Evolutionary conservation across 2,329 filamentous ascomycete species (phyloP).

Genomic region (Thielaviopsis ethacetica): DNA sequence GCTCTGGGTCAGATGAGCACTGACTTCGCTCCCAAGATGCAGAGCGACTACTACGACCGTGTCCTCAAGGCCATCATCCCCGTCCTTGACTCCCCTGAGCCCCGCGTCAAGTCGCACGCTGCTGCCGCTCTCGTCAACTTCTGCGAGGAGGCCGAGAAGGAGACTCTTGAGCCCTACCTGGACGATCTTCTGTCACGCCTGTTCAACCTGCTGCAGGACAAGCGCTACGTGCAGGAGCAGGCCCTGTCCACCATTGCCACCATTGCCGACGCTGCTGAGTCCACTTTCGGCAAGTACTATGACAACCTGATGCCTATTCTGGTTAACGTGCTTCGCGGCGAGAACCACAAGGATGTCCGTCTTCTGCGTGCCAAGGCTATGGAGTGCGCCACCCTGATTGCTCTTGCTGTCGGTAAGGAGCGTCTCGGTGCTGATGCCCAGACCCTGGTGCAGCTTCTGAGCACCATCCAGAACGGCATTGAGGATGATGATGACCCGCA

Average conservation of each 20-base stretch:
- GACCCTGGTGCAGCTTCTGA: slow-evolving; percentile 73
- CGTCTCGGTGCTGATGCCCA: slow-evolving; percentile 78
- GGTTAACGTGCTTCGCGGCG: slow-evolving; percentile 73
- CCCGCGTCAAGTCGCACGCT: slow-evolving; percentile 89
- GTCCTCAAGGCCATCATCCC: slow-evolving; percentile 86
- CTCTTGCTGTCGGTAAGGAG: slow-evolving; percentile 84
- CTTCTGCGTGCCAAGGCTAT: slow-evolving; percentile 91
- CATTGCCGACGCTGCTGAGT: slow-evolving; percentile 94
- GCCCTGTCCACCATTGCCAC: slow-evolving; percentile 95
- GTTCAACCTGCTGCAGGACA: slow-evolving; percentile 74
- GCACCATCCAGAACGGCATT: slow-evolving; percentile 71
- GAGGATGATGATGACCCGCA: slow-evolving; percentile 89
- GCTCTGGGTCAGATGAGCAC: slow-evolving; percentile 99
- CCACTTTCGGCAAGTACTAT: slow-evolving; percentile 90
- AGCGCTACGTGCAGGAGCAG: slow-evolving; percentile 95
- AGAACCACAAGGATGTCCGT: slow-evolving; percentile 86
- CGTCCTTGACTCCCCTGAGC: slow-evolving; percentile 76
- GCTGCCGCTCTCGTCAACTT: slow-evolving; percentile 98
- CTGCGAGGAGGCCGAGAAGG: slow-evolving; percentile 93
- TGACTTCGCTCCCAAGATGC: slow-evolving; percentile 95
- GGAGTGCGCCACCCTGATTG: slow-evolving; percentile 95
- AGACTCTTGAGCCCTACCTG: slow-evolving; percentile 79
- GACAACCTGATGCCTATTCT: slow-evolving; percentile 88
- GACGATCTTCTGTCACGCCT: slow-evolving; percentile 74
- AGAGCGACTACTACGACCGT: slow-evolving; percentile 79